Percentiles rank a stretch among this genome's conserved stretches.
These are phyloP conservation scores for Exophiala sideris DNA, from an alignment of 2,329 filamentous ascomycete genomes.

Conservation along the genomic window DNA sequence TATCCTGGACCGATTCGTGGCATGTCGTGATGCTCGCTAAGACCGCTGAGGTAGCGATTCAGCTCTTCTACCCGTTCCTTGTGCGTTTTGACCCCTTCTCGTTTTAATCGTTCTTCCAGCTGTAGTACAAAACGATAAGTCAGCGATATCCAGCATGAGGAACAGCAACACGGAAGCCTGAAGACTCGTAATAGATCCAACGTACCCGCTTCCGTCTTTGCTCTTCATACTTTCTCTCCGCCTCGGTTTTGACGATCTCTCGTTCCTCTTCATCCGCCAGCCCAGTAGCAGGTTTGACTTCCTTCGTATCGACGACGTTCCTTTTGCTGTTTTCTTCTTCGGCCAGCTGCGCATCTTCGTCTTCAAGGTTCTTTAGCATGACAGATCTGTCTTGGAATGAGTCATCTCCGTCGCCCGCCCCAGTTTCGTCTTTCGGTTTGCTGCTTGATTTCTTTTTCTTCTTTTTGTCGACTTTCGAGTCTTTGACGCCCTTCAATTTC, in stretches of 20 bases:
- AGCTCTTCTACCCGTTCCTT: constrained; percentile 95
- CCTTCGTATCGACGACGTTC: constrained; percentile 30
- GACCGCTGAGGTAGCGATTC: constrained; percentile 84
- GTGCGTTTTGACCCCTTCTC: constrained; percentile 90
- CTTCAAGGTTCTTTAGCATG: constrained; percentile 23
- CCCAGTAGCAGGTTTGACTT: constrained; percentile 25
- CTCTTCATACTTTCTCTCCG: constrained; percentile 79
- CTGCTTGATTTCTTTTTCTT: constrained; percentile 48
- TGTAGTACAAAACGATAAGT: constrained; percentile 36
- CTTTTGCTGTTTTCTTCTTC: constrained; percentile 27
- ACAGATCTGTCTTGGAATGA: constrained; percentile 25
- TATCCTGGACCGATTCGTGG: constrained; percentile 30
- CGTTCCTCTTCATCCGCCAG: constrained; percentile 33
- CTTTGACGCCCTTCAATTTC: constrained; percentile 75
- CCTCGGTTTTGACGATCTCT: constrained; percentile 69
- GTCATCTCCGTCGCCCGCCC: neutral
- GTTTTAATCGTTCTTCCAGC: constrained; percentile 76
- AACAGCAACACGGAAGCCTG: neutral
- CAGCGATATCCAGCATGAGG: constrained; percentile 3
- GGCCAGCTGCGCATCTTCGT: constrained; percentile 28
- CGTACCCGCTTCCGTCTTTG: constrained; percentile 72
- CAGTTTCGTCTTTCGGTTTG: constrained; percentile 31
- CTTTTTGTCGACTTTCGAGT: constrained; percentile 44
- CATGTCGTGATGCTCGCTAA: constrained; percentile 99
- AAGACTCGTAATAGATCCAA: constrained; percentile 23